Conservation (phyloP, 2,329 filamentous ascomycete species). For the Aureobasidium leucospermi region DNA sequence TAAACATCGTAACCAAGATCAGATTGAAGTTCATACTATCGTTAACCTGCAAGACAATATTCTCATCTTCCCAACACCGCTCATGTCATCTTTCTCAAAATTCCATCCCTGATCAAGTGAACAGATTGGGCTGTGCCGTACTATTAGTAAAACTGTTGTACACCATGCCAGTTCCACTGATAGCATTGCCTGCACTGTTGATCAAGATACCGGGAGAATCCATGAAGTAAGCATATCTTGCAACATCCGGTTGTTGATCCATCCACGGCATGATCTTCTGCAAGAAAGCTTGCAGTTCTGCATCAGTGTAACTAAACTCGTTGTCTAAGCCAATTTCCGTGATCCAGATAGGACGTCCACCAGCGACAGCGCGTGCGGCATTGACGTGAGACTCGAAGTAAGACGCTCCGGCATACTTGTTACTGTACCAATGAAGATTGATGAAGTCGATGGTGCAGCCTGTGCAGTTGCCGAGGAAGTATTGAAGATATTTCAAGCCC, state of each 20-base stretch:
- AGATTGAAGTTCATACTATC: too few relatives aligned
- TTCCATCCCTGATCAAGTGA: too few relatives aligned
- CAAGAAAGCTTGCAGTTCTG: conserved; percentile 41
- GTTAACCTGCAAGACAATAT: too few relatives aligned
- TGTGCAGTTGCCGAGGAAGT: conserved; percentile 46
- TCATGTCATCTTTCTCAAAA: too few relatives aligned
- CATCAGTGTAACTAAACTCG: conserved; percentile 24
- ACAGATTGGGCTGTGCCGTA: conserved; percentile 1
- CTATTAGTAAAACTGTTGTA: conserved; percentile 19
- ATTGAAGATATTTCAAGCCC: conserved; percentile 48
- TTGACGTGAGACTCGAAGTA: conserved; percentile 39
- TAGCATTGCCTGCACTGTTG: conserved; percentile 17
- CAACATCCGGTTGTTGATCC: conserved; percentile 31
- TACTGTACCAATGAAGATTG: conserved; percentile 53
- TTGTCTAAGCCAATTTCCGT: conserved; percentile 53
- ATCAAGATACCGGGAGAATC: conserved; percentile 25
- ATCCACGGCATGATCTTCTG: conserved; percentile 35
- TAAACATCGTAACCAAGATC: too few relatives aligned
- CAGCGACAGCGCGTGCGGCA: conserved; percentile 13
- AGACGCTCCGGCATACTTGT: conserved; percentile 24
- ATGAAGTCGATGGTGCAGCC: conserved; percentile 52
- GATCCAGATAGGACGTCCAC: conserved; percentile 29
- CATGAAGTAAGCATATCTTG: conserved; percentile 31
- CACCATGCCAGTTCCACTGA: conserved; percentile 20
- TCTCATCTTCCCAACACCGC: too few relatives aligned